Percentiles rank a stretch among this genome's conserved stretches.
phyloP scores from a whole-genome alignment of 2,329 filamentous ascomycete species.

The Aspergillus niger region DNA sequence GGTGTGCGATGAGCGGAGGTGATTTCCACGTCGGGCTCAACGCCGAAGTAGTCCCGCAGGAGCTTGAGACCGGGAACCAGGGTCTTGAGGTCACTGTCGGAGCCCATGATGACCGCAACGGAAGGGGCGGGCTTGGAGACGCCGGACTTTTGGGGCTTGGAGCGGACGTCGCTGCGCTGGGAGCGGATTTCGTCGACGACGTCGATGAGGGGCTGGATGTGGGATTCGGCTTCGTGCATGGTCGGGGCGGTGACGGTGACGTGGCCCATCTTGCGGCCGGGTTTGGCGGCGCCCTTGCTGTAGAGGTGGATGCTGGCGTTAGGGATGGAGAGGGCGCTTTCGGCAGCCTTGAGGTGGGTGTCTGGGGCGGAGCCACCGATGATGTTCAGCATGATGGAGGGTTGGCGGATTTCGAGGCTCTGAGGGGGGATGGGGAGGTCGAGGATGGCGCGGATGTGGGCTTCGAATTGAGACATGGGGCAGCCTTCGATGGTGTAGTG shows the following conservation, averaged over 20 bases:
- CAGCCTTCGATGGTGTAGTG: constrained; percentile 95
- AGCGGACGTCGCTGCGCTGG: constrained; percentile 47
- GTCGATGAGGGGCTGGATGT: constrained; percentile 70
- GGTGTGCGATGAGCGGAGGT: constrained; percentile 68
- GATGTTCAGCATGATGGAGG: constrained; percentile 59
- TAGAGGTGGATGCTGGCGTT: constrained; percentile 79
- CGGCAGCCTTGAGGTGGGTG: constrained; percentile 62
- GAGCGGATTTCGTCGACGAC: constrained; percentile 77
- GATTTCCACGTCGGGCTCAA: constrained; percentile 49
- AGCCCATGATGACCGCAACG: constrained; percentile 53
- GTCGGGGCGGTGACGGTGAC: constrained; percentile 75
- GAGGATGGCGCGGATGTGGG: constrained; percentile 83
- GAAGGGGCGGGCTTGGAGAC: constrained; percentile 37
- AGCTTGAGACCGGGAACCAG: constrained; percentile 49
- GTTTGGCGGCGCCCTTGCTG: constrained; percentile 80
- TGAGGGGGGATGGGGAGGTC: constrained; percentile 62
- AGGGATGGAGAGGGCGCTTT: constrained; percentile 59
- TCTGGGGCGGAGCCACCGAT: constrained; percentile 60
- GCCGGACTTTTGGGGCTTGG: constrained; percentile 34
- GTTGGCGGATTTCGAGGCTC: constrained; percentile 49
- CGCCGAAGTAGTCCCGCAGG: constrained; percentile 45
- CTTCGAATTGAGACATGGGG: constrained; percentile 85
- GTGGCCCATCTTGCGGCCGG: constrained; percentile 92
- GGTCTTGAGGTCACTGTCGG: constrained; percentile 50
- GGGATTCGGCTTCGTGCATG: constrained; percentile 67